Percentiles rank a stretch among this genome's conserved stretches.
These are phyloP conservation scores for Geosiphon pyriformis DNA, from an alignment of 192 early-diverging fungal species.

Conservation along the genomic window DNA sequence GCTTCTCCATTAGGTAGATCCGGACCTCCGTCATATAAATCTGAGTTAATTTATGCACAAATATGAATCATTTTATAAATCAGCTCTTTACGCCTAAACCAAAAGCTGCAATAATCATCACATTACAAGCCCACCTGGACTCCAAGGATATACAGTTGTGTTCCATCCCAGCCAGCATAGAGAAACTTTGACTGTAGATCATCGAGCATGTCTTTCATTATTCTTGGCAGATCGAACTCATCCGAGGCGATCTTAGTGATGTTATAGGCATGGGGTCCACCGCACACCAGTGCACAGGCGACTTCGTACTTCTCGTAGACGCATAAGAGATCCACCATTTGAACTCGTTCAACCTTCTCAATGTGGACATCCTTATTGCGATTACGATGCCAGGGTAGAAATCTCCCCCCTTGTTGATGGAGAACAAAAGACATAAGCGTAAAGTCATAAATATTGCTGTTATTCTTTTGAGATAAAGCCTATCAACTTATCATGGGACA, in stretches of 20 bases:
- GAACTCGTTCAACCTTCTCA: neutral
- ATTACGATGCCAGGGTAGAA: neutral
- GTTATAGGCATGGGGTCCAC: conserved; percentile 9
- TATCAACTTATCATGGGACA: conserved; percentile 17
- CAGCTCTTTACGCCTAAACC: neutral
- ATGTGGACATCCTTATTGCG: conserved; percentile 4
- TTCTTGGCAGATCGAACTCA: conserved; percentile 18
- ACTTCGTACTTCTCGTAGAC: conserved; percentile 15
- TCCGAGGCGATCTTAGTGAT: conserved; percentile 23
- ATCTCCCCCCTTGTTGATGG: conserved; percentile 1
- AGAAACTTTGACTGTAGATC: conserved; percentile 15
- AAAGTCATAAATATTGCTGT: neutral
- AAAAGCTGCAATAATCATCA: neutral
- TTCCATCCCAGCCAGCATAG: neutral
- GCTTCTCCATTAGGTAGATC: conserved; percentile 19
- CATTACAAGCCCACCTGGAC: too few relatives aligned
- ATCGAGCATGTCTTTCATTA: conserved; percentile 28
- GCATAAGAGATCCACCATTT: conserved; percentile 14
- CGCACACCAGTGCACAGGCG: conserved; percentile 1
- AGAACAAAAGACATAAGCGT: neutral
- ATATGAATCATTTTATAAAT: conserved; percentile 6
- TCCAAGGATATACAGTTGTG: conserved; percentile 4
- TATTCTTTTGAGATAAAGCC: neutral
- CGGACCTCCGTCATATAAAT: conserved; percentile 14
- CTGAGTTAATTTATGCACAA: conserved; percentile 1